Evolutionary conservation across 345 rosid species (phyloP), one percentile per base, ranked within the genome.

Genomic region (Theobroma cacao): DNA sequence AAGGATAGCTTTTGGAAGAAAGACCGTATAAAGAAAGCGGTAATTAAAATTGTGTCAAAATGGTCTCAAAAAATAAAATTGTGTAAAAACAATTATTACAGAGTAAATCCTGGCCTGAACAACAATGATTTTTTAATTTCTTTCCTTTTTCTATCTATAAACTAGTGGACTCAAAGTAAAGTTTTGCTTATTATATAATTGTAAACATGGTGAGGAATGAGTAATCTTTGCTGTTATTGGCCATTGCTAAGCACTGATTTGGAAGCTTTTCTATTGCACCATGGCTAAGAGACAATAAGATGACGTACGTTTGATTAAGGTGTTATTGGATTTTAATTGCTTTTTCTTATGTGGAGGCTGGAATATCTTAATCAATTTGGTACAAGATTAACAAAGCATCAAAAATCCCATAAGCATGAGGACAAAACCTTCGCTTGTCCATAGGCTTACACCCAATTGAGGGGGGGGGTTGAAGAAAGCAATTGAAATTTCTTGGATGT

Each of bases 341-440:
- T 43, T 68, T 56, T 68, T 24, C 52, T 14, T 45, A 7, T 26
- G 34, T 30, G 56, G 38, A 33, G 38, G 58, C 36, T 60, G 17
- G 14, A 60, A 60, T 59, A 60, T 60, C 38, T 45, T 69, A 15
- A 47, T 15, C 74, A 69, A 24, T 40, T 47, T 47, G 58, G 58
- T 28, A 69, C 40, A 47, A 45, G 14, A 45, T 45, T 8, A 26
- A 43, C 53, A 45, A 69, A 13, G 15, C 30, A 30, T 36, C 55
- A 24, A 68, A 10, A 47, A 48, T 17, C 59, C 41, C 74, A 48
- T 41, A 70, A 70, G 74, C 74, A 47, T 47, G 59, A 70, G n/a
- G 33, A 70, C 59, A 48, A 48, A 3, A 48, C 30, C 38, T 61
- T 14, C 10, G 66, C 38, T 61, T 48, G 60, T 70, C 74, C 15